These are phyloP conservation scores for Sugiyamaella sp. DNA, from an alignment of 1,139 yeast species.

Conservation along the genomic window DNA sequence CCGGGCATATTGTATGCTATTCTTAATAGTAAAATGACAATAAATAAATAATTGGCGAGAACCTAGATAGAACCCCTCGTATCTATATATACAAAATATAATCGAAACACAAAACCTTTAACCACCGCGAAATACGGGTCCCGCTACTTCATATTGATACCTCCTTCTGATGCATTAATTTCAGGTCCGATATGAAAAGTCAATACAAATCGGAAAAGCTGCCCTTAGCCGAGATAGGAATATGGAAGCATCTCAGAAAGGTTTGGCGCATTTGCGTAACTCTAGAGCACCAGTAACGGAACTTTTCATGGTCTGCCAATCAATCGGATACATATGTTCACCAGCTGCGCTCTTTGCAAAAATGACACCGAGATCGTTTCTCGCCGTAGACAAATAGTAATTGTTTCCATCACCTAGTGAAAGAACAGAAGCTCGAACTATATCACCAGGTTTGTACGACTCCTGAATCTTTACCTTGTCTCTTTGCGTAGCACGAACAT, in stretches of 20 bases:
- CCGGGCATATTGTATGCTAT: neutral
- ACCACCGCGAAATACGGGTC: neutral
- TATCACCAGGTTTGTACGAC: conserved; percentile 88
- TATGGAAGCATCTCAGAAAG: conserved; percentile 48
- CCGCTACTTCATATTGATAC: neutral
- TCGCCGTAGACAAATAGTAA: conserved; percentile 86
- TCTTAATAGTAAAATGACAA: neutral
- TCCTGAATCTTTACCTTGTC: conserved; percentile 81
- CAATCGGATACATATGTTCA: conserved; percentile 81
- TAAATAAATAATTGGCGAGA: neutral
- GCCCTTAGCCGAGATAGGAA: neutral
- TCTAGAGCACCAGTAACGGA: conserved; percentile 74
- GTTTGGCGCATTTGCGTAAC: conserved; percentile 90
- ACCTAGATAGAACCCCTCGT: neutral
- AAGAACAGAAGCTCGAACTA: conserved; percentile 72
- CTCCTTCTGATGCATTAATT: neutral
- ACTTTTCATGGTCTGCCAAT: conserved; percentile 95
- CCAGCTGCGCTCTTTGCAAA: conserved; percentile 77
- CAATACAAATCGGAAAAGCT: neutral
- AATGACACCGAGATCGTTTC: conserved; percentile 90
- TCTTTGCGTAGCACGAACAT: conserved; percentile 86
- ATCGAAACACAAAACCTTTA: neutral
- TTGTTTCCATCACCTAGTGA: conserved; percentile 93
- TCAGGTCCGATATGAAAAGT: neutral
- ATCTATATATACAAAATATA: neutral